Evolutionary conservation across 768 basidiomycete genomes (phyloP).

Genomic region (Lanmaoa pseudosensibilis): DNA sequence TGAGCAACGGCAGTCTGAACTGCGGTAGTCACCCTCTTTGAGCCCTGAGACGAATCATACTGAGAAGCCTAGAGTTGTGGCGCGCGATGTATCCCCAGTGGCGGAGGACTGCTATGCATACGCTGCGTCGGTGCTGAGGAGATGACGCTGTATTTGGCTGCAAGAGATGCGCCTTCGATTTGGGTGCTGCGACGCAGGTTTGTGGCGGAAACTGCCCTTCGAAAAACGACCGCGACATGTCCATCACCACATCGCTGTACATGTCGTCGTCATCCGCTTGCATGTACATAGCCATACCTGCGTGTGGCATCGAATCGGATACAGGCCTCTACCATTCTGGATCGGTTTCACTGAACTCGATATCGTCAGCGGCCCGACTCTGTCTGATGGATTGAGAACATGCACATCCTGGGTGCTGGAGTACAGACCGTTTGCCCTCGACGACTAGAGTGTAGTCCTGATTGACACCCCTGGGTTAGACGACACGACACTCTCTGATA

Average conservation of each 20-base stretch:
- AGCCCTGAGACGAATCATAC: slow-evolving; percentile 12
- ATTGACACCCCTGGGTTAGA: too few relatives aligned
- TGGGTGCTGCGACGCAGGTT: not conserved
- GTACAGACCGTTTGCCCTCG: too few relatives aligned
- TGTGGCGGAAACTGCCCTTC: not conserved
- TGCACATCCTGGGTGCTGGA: too few relatives aligned
- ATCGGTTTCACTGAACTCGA: slow-evolving; percentile 16
- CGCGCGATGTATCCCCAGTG: slow-evolving; percentile 8
- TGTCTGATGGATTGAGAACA: too few relatives aligned
- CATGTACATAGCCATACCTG: slow-evolving; percentile 4
- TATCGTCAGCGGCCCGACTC: too few relatives aligned
- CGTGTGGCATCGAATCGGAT: not conserved
- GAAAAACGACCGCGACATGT: slow-evolving; percentile 5
- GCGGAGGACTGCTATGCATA: too few relatives aligned
- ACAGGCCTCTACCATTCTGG: slow-evolving; percentile 3
- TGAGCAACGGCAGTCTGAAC: slow-evolving; percentile 23
- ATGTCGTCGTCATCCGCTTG: slow-evolving; percentile 10
- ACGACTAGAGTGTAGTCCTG: too few relatives aligned
- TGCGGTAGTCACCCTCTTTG: slow-evolving; percentile 15
- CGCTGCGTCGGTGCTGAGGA: too few relatives aligned
- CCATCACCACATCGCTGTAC: slow-evolving; percentile 5
- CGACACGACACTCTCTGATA: too few relatives aligned
- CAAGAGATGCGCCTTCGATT: not conserved
- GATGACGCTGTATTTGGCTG: not conserved
- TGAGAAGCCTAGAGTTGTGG: slow-evolving; percentile 12